Conservation (phyloP, 139 green algal genomes). For the Chlorella sorokiniana region DNA sequence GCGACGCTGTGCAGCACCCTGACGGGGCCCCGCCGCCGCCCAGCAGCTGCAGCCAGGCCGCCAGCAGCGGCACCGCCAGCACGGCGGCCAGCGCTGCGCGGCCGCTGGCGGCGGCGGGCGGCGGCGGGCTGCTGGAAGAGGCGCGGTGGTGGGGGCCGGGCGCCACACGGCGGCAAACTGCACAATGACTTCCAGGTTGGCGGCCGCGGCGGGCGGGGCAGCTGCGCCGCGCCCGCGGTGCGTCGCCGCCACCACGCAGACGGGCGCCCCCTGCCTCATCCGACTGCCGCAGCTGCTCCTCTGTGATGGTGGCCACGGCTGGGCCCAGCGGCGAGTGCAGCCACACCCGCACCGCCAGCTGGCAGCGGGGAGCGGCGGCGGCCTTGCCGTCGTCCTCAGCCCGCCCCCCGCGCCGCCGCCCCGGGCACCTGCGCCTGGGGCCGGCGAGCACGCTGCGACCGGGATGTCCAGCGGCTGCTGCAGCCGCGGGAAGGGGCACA, state of each 20-base stretch:
- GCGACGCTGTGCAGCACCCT: constrained; percentile 10
- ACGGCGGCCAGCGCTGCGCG: not conserved
- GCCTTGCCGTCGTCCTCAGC: not conserved
- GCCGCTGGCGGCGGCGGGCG: not conserved
- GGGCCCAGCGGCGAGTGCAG: constrained; percentile 30
- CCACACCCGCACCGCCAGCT: constrained; percentile 23
- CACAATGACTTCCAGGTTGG: not conserved
- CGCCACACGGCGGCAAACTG: constrained; percentile 5
- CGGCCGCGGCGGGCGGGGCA: not conserved
- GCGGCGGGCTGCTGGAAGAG: not conserved
- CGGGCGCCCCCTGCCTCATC: not conserved
- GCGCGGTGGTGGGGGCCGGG: not conserved
- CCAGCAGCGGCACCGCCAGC: constrained; percentile 20
- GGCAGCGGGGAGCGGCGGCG: not conserved
- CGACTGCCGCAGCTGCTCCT: constrained; percentile 17
- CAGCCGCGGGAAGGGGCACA: not conserved
- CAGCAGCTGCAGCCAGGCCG: constrained; percentile 17
- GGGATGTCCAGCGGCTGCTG: constrained; percentile 15
- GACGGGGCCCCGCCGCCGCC: not conserved
- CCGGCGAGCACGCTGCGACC: no score
- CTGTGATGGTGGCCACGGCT: constrained; percentile 5
- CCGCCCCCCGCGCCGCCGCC: no score
- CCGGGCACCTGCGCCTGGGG: not conserved
- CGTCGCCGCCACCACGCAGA: not conserved
- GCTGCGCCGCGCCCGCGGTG: not conserved